A percentile compares a stretch with the other conserved stretches of the same genome.
Conservation (phyloP, 1,284 basidiomycete genomes). For the Austroboletus novae-zelandiae region DNA sequence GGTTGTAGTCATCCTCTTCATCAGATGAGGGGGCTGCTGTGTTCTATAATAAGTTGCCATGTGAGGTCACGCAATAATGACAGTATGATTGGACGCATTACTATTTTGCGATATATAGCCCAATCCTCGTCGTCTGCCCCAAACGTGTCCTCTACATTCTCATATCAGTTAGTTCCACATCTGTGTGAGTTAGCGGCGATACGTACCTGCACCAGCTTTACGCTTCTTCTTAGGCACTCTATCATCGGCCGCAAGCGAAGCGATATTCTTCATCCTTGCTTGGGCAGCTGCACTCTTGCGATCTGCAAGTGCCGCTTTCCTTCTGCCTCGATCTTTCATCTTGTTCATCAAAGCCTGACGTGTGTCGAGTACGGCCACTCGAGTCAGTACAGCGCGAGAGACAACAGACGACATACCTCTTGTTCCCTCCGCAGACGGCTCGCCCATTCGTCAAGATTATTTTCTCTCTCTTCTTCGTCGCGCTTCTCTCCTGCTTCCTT, state of each 20-base stretch:
- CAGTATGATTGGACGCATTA: constrained; percentile 36
- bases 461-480: constrained; percentile 79
- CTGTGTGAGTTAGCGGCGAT: background rate
- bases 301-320: constrained; percentile 83
- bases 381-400: background rate
- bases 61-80: constrained; percentile 1
- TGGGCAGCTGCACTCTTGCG: constrained; percentile 95
- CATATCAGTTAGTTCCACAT: background rate
- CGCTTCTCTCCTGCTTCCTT: constrained; percentile 68
- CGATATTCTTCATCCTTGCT: constrained; percentile 96
- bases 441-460: constrained; percentile 74
- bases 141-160: constrained; percentile 81
- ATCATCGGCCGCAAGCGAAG: constrained; percentile 85
- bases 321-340: constrained; percentile 83
- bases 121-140: constrained; percentile 96
- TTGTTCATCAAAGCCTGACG: constrained; percentile 72
- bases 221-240: constrained; percentile 77
- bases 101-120: constrained; percentile 97
- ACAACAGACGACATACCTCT: constrained; percentile 47
- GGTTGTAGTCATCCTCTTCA: constrained; percentile 87
- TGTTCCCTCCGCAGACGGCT: constrained; percentile 72
- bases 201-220: constrained; percentile 71
- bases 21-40: constrained; percentile 88
- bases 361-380: background rate
- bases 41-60: constrained; percentile 46